Base-by-base conservation (phyloP, 2,329 filamentous ascomycete species). In the Teratosphaeria pseudoeucalypti region DNA sequence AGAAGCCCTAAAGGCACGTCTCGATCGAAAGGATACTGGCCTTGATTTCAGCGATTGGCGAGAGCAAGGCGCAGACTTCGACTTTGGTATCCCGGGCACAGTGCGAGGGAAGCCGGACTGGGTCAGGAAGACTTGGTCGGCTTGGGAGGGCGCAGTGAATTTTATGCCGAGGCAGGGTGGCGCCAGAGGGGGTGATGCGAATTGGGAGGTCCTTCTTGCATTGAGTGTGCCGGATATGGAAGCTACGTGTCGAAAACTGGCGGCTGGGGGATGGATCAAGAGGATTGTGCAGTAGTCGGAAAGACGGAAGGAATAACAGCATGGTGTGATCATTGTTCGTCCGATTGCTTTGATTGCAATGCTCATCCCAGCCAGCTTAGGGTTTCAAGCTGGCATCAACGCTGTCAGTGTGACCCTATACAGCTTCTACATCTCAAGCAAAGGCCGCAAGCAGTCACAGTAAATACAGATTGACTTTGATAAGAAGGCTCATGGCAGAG, bases 21-120 rank as follows among this genome's bases (percentile, higher is more conserved):
- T 59, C 10, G 57, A 59, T 34, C 54, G 29, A 27, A 19, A 54
- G n/a, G 34, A 55, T 34, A 57, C 47, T 32, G 60, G 60, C 14
- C 54, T 61, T 1, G 60, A 61, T 29, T 59, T 61, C 54, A 57
- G 54, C 37, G 59, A 58, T 16, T 61, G 60, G 60, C 54, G 58
- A 47, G 60, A 61, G 34, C 60, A 61, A 26, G 55, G 57, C 23
- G 57, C 57, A 16, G 60, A 59, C 34, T 19, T 61, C 54, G 57
- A 59, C 27, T 59, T 59, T 27, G 57, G 43, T 26, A 58, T 61
- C 29, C 53, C 57, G 5, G 60, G 60, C 10, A 37, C 54, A 9
- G 53, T 26, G 12, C 49, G 49, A 6, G 11, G 11, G 37, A 52
- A 29, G 23, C 49, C 58, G 7, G 39, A 57, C 27, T 60, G 56